Base-by-base conservation (phyloP, 768 basidiomycete genomes). In the Termitomyces bulborhizus region DNA sequence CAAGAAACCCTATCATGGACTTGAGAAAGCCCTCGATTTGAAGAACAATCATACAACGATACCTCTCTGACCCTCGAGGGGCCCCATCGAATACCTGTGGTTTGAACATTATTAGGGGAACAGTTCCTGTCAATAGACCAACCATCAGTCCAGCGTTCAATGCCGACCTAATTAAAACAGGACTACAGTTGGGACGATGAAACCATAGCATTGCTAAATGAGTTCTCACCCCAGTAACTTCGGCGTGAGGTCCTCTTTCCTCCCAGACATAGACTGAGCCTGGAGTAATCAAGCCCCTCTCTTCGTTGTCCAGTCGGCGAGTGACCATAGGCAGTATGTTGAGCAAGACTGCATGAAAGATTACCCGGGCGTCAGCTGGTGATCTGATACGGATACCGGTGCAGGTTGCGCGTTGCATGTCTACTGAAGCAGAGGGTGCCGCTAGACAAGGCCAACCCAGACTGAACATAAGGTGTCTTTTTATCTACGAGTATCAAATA, bases 261-360 rank as follows among this genome's bases (percentile, higher is more conserved):
- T 91, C 90, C 88, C 89, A 92, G 15, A 92, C 89, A 62, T 88
- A 92, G 6, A 90, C 84, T 49, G 82, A 82, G 18, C 90, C 90
- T 7, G 88, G 79, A n/a, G 77, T 65, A 53, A 91, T 88, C 54
- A 80, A 68, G 39, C 85, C 77, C 51, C 90, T 75, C 68, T 92
- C 90, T 57, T 88, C 87, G 16, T 82, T 82, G 69, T 89, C 86
- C 48, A 92, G 71, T 51, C 90, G 81, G 54, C 86, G 79, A 44
- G 85, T 81, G 63, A 91, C 85, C 78, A 90, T 88, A 46, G 86
- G 86, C n/a, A 89, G 72, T n/a, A 85, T 71, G 48, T 79, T 72
- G 49, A 81, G 73, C 37, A 76, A 72, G 31, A 90, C 89, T 31
- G 85, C 87, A 63, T 90, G 86, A 68, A 91, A 90, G 66, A 91